Base-by-base conservation (phyloP, 169 alveolate species). In the Cryptosporidium canis region DNA sequence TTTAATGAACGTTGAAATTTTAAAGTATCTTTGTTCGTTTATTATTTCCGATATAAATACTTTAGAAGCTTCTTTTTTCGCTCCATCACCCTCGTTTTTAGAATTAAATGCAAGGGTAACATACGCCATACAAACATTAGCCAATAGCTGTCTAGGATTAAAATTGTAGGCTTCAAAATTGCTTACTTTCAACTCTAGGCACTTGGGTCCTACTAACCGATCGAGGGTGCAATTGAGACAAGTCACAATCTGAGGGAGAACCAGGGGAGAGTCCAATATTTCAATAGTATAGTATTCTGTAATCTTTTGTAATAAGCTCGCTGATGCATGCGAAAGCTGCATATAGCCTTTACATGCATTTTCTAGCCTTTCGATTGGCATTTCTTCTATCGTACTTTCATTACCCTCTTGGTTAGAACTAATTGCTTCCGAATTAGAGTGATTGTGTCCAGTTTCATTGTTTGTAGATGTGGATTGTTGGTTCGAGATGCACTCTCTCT, bases 141-240 rank as follows among this genome's bases (percentile, higher is more conserved):
- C 53, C 93, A 94, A 77, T 93, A 95, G 93, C 29, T 92, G 93
- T 41, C 92, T 91, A 29, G 98, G 98, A 55, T 93, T 90, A 85
- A 95, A 95, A 51, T 94, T 92, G 91, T 93, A 95, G 43, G 92
- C 93, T 45, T 91, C 95, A 94, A 94, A 92, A 65, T 94, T 94
- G 53, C 93, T 94, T 41, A 95, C 97, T 87, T 95, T 95, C 16
- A 95, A 94, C 61, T 93, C 95, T 35, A 93, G 87, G 61, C 96
- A 94, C 64, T 92, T 91, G 0, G 95, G 97, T 3, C 98, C 98
- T 0, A 96, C 98, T 35, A 95, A 90, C 43, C 93, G 93, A 47
- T 95, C 97, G 41, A 95, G 90, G 55, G 96, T 95, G 68, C 97
- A 92, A 63, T 96, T 95, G 31, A 95, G 91, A 77, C 97, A 94